phyloP scores from a whole-genome alignment of 352 stramenopile genomes.

The Phytophthora cajani region DNA sequence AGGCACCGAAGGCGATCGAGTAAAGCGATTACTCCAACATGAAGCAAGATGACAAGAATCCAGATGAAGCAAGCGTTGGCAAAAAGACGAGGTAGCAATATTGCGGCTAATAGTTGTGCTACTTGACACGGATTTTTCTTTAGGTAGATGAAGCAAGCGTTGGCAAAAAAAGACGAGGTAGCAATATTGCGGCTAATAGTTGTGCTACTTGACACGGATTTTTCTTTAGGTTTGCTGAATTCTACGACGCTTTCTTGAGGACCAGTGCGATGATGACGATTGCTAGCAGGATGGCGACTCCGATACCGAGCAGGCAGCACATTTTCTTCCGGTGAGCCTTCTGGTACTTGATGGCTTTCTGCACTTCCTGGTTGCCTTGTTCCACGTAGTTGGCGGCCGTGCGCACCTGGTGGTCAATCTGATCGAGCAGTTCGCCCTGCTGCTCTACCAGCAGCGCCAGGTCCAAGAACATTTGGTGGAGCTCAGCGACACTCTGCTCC shows the following conservation, averaged over 20 bases:
- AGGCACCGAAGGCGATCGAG: constrained; percentile 63
- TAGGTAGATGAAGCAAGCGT: not conserved
- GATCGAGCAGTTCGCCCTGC: constrained; percentile 97
- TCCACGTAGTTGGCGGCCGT: constrained; percentile 97
- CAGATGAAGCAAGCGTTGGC: not conserved
- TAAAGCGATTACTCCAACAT: constrained; percentile 19
- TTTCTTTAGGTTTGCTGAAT: constrained; percentile 1
- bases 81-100: constrained; percentile 18
- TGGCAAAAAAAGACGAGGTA: constrained; percentile 16
- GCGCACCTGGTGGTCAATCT: constrained; percentile 97
- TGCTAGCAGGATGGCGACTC: constrained; percentile 79
- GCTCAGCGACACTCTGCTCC: constrained; percentile 96
- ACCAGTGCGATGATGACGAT: constrained; percentile 80
- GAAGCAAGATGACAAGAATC: not conserved
- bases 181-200: constrained; percentile 18
- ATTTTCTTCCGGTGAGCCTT: constrained; percentile 98
- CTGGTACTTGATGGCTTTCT: constrained; percentile 96
- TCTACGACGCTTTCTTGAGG: constrained; percentile 50
- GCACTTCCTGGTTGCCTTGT: constrained; percentile 95
- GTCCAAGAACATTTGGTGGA: constrained; percentile 99
- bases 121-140: constrained; percentile 7
- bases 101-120: constrained; percentile 21
- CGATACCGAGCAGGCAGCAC: constrained; percentile 88
- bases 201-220: constrained; percentile 12
- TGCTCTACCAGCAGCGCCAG: constrained; percentile 98